Percentiles rank a stretch among this genome's conserved stretches.
Conservation (phyloP, 306 rosid genomes). For the Sechiopsis laciniata region DNA sequence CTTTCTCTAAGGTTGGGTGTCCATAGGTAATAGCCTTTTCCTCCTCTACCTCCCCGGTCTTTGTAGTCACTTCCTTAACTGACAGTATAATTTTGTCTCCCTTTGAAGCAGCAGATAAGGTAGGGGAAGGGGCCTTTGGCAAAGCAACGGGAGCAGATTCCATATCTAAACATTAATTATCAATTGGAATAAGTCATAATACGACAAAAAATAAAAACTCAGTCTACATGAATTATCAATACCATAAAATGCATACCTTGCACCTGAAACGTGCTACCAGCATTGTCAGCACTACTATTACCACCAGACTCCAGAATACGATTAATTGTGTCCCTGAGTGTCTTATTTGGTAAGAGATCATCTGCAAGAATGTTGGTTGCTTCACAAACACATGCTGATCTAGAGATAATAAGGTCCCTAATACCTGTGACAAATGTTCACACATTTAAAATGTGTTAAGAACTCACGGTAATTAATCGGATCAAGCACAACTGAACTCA, state of each 20-base stretch:
- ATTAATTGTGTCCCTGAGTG: slow-evolving; percentile 82
- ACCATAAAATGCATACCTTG: slow-evolving; percentile 58
- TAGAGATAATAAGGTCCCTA: slow-evolving; percentile 70
- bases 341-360: slow-evolving; percentile 92
- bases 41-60: slow-evolving; percentile 38
- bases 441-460: background rate
- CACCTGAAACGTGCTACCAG: slow-evolving; percentile 73
- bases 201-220: background rate
- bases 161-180: slow-evolving; percentile 57
- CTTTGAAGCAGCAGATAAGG: slow-evolving; percentile 80
- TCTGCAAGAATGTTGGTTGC: slow-evolving; percentile 86
- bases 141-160: slow-evolving; percentile 84
- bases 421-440: slow-evolving; percentile 49
- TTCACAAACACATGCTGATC: slow-evolving; percentile 69
- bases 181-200: background rate
- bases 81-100: slow-evolving; percentile 49
- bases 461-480: background rate
- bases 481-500: background rate
- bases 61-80: slow-evolving; percentile 36
- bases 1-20: slow-evolving; percentile 49
- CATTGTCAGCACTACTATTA: slow-evolving; percentile 91
- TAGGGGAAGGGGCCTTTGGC: slow-evolving; percentile 89
- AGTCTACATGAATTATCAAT: slow-evolving; percentile 18
- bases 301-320: slow-evolving; percentile 94
- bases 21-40: slow-evolving; percentile 44